Base-by-base conservation (phyloP, 371 early-diverging fungal species). In the Thermomucor indicae-seudaticae region DNA sequence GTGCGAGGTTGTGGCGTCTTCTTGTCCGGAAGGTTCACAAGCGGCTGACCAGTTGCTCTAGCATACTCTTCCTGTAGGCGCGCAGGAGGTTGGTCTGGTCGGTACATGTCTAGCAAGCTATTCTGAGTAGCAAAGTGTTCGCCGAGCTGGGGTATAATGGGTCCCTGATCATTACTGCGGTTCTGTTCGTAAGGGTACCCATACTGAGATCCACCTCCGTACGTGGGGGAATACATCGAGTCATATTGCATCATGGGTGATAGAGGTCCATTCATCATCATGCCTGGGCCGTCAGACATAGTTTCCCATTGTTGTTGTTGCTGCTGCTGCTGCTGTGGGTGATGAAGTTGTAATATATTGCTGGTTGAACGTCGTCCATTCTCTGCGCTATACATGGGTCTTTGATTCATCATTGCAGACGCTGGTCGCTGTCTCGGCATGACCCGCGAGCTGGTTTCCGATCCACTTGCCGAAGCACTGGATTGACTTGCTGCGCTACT, bases 21-120 rank as follows among this genome's bases (percentile, higher is more conserved):
- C 41, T 71, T 75, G 37, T 58, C 59, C 2, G 67, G 67, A 1
- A 72, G 47, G 31, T 67, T 62, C 7, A 75, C 65, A 6, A 75
- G 42, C 4, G 76, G 72, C 17, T 75, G 76, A 3, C 76, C 76
- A 2, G 70, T 55, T 2, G 55, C 44, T 34, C 62, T 49, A 2
- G 77, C 77, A 46, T 65, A 65, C 7, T 62, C 73, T 45, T 66
- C 63, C 54, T 73, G 73, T 7, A 68, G 61, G 32, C 61, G 58
- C 8, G 70, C 60, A 5, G 70, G 62, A 56, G 11, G 58, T n/a
- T 61, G 67, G 12, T 66, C 70, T 1, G 67, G 55, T 22, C 65
- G 55, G 38, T 64, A 69, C 28, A 61, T 62, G 37, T 61, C 62
- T 1, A 62, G 42, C 6, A 63, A 27, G 39, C 57, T 67, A 25